phyloP scores from a whole-genome alignment of 2,329 filamentous ascomycete species.

The Chaetomium olivaceum region DNA sequence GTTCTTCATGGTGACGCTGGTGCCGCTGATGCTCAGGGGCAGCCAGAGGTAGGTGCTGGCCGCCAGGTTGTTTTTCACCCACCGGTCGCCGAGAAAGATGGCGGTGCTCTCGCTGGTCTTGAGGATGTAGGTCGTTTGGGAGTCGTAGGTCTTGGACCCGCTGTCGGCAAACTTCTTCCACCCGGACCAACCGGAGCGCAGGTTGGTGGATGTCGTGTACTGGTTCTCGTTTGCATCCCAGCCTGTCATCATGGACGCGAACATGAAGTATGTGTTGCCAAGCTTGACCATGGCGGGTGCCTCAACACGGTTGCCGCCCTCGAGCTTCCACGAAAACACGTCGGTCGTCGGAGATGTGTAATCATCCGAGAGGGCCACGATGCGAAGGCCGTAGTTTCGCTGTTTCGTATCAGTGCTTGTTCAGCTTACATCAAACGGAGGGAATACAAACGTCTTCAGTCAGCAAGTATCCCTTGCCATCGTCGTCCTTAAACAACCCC shows the following conservation, averaged over 20 bases:
- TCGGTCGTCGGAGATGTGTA: slow-evolving; percentile 45
- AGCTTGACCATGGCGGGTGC: slow-evolving; percentile 64
- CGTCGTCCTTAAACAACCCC: slow-evolving; percentile 62
- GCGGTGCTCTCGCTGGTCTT: slow-evolving; percentile 38
- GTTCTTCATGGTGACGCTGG: slow-evolving; percentile 52
- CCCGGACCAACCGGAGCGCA: slow-evolving; percentile 7
- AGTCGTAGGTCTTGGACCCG: slow-evolving; percentile 51
- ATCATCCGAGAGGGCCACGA: slow-evolving; percentile 57
- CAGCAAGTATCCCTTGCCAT: slow-evolving; percentile 61
- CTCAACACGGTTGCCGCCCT: slow-evolving; percentile 52
- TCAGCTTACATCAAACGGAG: background rate
- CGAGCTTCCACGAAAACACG: slow-evolving; percentile 52
- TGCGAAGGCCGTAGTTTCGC: slow-evolving; percentile 59
- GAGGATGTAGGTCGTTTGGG: slow-evolving; percentile 63
- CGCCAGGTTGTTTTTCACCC: slow-evolving; percentile 59
- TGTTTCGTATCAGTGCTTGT: slow-evolving; percentile 31
- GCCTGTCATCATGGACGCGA: slow-evolving; percentile 56
- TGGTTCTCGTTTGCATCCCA: slow-evolving; percentile 65
- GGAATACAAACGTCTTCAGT: slow-evolving; percentile 57
- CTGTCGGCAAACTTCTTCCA: slow-evolving; percentile 20
- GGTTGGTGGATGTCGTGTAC: slow-evolving; percentile 7
- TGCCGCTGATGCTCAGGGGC: slow-evolving; percentile 56
- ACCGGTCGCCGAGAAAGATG: slow-evolving; percentile 69
- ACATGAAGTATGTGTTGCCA: slow-evolving; percentile 66
- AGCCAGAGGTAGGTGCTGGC: slow-evolving; percentile 66